Conservation (phyloP, 106 monocot species). For the Allium sativum region DNA sequence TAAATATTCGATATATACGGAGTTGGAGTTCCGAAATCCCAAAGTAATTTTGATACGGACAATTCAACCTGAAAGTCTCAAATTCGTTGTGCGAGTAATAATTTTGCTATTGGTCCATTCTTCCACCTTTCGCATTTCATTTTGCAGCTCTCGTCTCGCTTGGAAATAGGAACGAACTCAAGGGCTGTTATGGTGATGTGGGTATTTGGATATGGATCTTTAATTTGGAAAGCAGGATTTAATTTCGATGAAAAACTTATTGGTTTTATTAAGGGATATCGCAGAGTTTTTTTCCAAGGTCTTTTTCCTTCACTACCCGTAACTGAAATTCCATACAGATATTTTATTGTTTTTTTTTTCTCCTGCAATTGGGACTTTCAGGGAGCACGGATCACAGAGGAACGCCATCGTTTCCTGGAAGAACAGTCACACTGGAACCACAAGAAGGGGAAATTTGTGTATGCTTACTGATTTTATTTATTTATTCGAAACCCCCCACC, state of each 20-base stretch:
- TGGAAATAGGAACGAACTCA: background rate
- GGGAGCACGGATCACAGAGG: conserved; percentile 98
- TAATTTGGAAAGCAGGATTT: conserved; percentile 95
- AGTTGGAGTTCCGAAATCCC: no score
- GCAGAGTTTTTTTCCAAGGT: conserved; percentile 95
- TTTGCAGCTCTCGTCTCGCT: no score
- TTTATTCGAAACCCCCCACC: no score
- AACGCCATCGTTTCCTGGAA: conserved; percentile 73
- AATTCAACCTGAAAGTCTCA: no score
- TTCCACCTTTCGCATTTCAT: no score
- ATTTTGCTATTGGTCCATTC: no score
- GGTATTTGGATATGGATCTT: conserved; percentile 94
- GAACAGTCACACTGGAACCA: conserved; percentile 79
- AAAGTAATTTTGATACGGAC: no score
- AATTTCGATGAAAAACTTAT: conserved; percentile 58
- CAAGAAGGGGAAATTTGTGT: conserved; percentile 54
- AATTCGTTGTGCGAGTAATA: no score
- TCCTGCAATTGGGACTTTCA: conserved; percentile 3
- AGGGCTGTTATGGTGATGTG: conserved; percentile 48
- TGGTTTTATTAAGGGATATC: conserved; percentile 80
- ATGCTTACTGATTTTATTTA: conserved; percentile 5
- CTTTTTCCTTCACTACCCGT: background rate
- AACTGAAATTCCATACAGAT: no score
- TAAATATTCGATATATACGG: no score
- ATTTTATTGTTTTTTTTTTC: background rate